These are phyloP conservation scores for Kwoniella botswanensis DNA, from an alignment of 768 basidiomycete species.

Conservation along the genomic window DNA sequence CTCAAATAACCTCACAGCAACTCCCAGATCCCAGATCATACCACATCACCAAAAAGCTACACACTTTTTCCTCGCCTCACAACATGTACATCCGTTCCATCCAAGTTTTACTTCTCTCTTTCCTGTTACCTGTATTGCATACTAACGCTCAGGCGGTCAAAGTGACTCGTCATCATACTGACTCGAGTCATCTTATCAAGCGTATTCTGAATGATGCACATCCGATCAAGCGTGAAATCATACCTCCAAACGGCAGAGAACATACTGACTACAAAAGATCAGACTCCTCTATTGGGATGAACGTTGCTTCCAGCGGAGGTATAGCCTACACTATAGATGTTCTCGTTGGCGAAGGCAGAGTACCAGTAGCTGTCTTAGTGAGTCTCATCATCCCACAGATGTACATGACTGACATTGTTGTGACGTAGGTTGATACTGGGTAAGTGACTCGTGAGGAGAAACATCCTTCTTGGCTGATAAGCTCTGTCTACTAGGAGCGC, in stretches of 20 bases:
- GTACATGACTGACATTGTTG: not conserved
- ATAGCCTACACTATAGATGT: constrained; percentile 18
- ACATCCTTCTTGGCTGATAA: not conserved
- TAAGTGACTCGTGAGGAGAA: not conserved
- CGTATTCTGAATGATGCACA: not conserved
- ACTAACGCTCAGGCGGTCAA: not conserved
- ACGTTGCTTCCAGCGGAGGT: constrained; percentile 10
- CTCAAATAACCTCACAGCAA: too few relatives aligned
- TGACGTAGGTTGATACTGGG: constrained; percentile 19
- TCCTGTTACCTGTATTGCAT: not conserved
- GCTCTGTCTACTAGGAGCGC: constrained; percentile 1
- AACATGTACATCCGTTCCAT: not conserved
- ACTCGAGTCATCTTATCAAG: not conserved
- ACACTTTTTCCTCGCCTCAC: not conserved
- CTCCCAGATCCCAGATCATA: too few relatives aligned
- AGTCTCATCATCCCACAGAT: not conserved
- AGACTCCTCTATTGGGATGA: constrained; percentile 3
- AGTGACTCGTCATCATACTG: constrained; percentile 2
- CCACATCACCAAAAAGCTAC: too few relatives aligned
- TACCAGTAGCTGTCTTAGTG: constrained; percentile 12
- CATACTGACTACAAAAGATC: not conserved
- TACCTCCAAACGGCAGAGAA: not conserved
- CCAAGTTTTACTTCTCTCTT: not conserved
- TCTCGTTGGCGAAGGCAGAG: not conserved
- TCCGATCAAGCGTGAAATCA: not conserved